phyloP scores from a whole-genome alignment of 83 land plant genomes.

The Picea abies region DNA sequence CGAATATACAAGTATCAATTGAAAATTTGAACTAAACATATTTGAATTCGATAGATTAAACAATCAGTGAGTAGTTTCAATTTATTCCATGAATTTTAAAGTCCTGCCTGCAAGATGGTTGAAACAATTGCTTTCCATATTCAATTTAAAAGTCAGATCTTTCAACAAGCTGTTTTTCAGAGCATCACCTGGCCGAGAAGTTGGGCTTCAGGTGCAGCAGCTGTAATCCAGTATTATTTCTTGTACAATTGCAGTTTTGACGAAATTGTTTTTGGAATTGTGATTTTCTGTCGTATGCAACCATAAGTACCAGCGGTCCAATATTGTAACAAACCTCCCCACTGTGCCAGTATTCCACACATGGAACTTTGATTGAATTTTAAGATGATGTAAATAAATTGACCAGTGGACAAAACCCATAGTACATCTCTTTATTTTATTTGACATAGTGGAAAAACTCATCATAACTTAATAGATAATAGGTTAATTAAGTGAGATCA shows the following conservation, averaged over 20 bases:
- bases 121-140: not conserved
- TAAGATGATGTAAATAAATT: too few relatives aligned
- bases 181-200: not conserved
- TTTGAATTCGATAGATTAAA: too few relatives aligned
- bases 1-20: not conserved
- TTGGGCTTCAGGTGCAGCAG: not conserved
- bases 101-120: not conserved
- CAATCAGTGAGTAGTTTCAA: not conserved
- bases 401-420: too few relatives aligned
- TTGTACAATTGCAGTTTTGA: conserved; percentile 5
- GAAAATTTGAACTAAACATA: too few relatives aligned
- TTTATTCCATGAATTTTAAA: not conserved
- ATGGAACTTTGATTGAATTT: too few relatives aligned
- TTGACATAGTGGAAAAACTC: too few relatives aligned
- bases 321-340: too few relatives aligned
- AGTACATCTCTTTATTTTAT: too few relatives aligned
- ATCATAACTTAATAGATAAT: too few relatives aligned
- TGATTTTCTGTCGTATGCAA: not conserved
- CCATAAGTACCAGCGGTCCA: not conserved
- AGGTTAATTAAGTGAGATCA: too few relatives aligned
- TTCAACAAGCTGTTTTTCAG: not conserved
- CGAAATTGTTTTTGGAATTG: not conserved
- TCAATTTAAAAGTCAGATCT: not conserved
- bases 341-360: too few relatives aligned
- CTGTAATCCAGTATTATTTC: not conserved